These are phyloP conservation scores for Mycena pura DNA, from an alignment of 768 basidiomycete species.

Conservation along the genomic window DNA sequence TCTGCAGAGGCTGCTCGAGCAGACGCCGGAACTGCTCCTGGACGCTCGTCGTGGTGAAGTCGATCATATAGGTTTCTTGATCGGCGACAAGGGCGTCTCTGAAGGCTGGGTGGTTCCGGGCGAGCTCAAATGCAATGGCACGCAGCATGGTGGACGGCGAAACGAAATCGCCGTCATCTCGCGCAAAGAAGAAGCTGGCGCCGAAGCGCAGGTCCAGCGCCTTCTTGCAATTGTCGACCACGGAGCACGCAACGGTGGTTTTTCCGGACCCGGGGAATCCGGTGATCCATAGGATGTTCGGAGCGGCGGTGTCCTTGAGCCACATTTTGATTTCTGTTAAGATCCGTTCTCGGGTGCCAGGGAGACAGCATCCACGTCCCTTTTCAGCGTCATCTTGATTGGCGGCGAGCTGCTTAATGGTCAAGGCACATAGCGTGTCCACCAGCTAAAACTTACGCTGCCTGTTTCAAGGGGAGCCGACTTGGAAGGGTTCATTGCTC, in stretches of 20 bases:
- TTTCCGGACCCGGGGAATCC: neutral
- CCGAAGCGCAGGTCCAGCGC: neutral
- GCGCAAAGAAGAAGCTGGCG: conserved; percentile 21
- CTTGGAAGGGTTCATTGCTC: too few relatives aligned
- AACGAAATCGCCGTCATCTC: conserved; percentile 8
- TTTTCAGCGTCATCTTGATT: too few relatives aligned
- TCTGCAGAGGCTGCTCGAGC: conserved; percentile 10
- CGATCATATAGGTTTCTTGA: neutral
- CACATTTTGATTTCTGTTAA: neutral
- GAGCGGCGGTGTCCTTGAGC: neutral
- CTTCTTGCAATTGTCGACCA: neutral
- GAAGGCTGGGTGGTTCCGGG: neutral
- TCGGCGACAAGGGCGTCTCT: conserved; percentile 2
- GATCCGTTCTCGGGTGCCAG: neutral
- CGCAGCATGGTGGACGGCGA: conserved; percentile 19
- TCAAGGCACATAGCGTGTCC: too few relatives aligned
- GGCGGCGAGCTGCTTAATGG: too few relatives aligned
- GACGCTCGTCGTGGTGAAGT: conserved; percentile 14
- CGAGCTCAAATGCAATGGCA: conserved; percentile 3
- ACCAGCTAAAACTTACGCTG: too few relatives aligned
- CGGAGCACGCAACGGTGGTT: neutral
- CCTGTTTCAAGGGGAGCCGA: too few relatives aligned
- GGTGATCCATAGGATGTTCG: neutral
- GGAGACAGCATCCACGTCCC: too few relatives aligned
- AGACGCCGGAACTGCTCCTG: conserved; percentile 1